Evolutionary conservation across 2,329 filamentous ascomycete species (phyloP).

Genomic region (Botryotinia calthae): DNA sequence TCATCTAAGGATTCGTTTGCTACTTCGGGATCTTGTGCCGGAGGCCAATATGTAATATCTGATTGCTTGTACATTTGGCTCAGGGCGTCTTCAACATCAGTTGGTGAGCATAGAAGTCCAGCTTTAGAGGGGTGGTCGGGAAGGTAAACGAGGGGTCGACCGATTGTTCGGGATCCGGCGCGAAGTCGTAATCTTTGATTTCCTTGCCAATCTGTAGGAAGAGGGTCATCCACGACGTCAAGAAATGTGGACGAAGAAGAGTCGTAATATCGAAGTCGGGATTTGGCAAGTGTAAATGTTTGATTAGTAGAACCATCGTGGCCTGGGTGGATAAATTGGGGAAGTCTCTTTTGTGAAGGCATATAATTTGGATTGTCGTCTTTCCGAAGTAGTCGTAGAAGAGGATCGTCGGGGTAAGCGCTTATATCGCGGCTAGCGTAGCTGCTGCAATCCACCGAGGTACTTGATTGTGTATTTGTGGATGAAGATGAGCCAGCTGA

Average conservation of each 20-base stretch:
- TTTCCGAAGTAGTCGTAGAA: slow-evolving; percentile 29
- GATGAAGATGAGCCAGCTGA: neutral
- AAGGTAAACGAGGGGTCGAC: slow-evolving; percentile 32
- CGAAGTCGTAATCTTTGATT: slow-evolving; percentile 48
- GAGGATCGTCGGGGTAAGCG: slow-evolving; percentile 30
- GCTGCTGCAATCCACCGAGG: neutral
- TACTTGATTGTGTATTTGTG: neutral
- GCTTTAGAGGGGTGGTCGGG: slow-evolving; percentile 2
- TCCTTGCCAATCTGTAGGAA: slow-evolving; percentile 39
- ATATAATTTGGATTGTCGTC: slow-evolving; percentile 42
- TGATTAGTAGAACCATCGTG: slow-evolving; percentile 44
- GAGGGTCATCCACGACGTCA: slow-evolving; percentile 56
- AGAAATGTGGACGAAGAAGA: slow-evolving; percentile 53
- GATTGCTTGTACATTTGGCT: slow-evolving; percentile 32
- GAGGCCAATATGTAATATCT: slow-evolving; percentile 41
- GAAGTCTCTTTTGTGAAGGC: slow-evolving; percentile 41
- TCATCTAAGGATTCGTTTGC: slow-evolving; percentile 37
- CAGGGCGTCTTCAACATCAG: slow-evolving; percentile 28
- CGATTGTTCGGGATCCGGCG: slow-evolving; percentile 46
- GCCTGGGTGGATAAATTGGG: slow-evolving; percentile 49
- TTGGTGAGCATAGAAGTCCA: slow-evolving; percentile 25
- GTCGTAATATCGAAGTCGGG: slow-evolving; percentile 55
- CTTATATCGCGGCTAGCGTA: slow-evolving; percentile 19
- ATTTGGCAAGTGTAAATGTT: slow-evolving; percentile 52
- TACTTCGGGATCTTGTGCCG: slow-evolving; percentile 26